phyloP scores from a whole-genome alignment of 805 yeast genomes.

The Candida railenensis region DNA sequence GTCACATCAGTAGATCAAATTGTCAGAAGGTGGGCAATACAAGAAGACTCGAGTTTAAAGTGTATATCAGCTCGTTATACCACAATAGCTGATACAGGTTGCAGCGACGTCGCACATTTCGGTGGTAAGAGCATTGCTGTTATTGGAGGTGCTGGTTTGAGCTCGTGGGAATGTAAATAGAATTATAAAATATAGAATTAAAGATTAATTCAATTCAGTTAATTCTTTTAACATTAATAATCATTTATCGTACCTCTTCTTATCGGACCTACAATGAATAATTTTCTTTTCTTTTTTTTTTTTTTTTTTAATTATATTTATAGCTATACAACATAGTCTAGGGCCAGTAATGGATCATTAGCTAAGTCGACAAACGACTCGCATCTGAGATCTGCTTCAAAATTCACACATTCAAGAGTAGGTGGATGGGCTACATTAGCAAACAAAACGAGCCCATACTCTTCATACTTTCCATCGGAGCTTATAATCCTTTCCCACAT shows the following conservation, averaged over 20 bases:
- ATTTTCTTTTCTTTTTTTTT: too few relatives aligned
- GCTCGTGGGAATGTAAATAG: conserved; percentile 39
- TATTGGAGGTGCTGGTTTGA: conserved; percentile 84
- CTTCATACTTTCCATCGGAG: conserved; percentile 5
- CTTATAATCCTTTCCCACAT: conserved; percentile 8
- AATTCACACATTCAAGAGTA: conserved; percentile 15
- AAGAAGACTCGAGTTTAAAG: conserved; percentile 19
- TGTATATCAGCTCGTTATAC: conserved; percentile 54
- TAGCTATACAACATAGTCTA: background rate
- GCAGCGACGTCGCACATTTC: conserved; percentile 43
- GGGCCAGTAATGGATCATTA: background rate
- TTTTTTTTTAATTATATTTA: too few relatives aligned
- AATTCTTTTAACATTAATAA: too few relatives aligned
- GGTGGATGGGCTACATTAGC: conserved; percentile 10
- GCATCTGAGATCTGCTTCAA: conserved; percentile 5
- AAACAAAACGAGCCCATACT: conserved; percentile 16
- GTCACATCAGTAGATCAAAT: conserved; percentile 86
- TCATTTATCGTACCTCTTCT: too few relatives aligned
- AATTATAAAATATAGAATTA: background rate
- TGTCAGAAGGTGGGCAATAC: conserved; percentile 59
- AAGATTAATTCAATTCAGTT: too few relatives aligned
- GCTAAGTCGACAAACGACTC: background rate
- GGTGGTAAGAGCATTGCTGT: conserved; percentile 35
- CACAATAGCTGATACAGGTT: conserved; percentile 89
- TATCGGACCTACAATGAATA: too few relatives aligned